Percentiles rank a stretch among this genome's conserved stretches.
These are phyloP conservation scores for Globisporangium abappressorium DNA, from an alignment of 352 stramenopile genomes.

Conservation along the genomic window DNA sequence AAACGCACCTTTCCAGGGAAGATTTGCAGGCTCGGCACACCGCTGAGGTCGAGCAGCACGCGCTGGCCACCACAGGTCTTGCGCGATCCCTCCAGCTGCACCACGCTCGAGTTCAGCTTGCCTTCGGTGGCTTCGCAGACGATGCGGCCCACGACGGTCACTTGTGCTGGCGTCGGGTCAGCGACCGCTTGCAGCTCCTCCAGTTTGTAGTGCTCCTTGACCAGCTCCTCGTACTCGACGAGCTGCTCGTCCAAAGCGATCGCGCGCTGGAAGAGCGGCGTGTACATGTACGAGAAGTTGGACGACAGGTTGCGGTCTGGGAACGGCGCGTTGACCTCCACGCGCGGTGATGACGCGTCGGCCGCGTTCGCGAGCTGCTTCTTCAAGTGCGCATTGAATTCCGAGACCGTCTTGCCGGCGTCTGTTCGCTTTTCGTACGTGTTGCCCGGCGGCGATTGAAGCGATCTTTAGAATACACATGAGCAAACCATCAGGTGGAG, in stretches of 20 bases:
- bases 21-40: slow-evolving; percentile 67
- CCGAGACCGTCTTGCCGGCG: slow-evolving; percentile 70
- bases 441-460: slow-evolving; percentile 68
- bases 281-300: slow-evolving; percentile 83
- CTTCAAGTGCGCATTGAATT: slow-evolving; percentile 78
- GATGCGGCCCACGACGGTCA: slow-evolving; percentile 79
- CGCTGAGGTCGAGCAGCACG: slow-evolving; percentile 70
- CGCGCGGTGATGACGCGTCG: not conserved
- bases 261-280: slow-evolving; percentile 69
- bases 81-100: slow-evolving; percentile 78
- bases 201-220: slow-evolving; percentile 61
- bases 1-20: slow-evolving; percentile 77
- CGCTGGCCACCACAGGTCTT: slow-evolving; percentile 81
- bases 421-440: slow-evolving; percentile 76
- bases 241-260: slow-evolving; percentile 78
- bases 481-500: not conserved
- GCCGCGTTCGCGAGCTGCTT: slow-evolving; percentile 33
- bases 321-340: slow-evolving; percentile 41
- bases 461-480: slow-evolving; percentile 25
- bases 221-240: slow-evolving; percentile 68
- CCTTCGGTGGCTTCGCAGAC: slow-evolving; percentile 81
- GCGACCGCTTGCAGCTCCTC: slow-evolving; percentile 64
- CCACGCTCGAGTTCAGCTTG: slow-evolving; percentile 80
- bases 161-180: slow-evolving; percentile 68
- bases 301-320: slow-evolving; percentile 57